A percentile compares a stretch with the other conserved stretches of the same genome.
Evolutionary conservation across 2,329 filamentous ascomycete species (phyloP).

Genomic region (Biscogniauxia marginata): DNA sequence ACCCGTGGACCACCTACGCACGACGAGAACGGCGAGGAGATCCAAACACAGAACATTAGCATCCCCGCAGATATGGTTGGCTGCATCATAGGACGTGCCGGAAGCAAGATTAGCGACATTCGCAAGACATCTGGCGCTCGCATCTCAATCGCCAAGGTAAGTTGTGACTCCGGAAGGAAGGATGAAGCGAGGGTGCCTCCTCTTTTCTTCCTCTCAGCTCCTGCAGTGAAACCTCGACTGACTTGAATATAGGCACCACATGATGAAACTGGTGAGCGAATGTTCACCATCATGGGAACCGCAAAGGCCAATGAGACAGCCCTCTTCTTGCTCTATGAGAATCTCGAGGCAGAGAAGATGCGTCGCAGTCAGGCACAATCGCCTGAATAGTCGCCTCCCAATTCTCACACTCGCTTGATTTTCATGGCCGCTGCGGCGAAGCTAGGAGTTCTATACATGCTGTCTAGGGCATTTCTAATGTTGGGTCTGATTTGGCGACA

Average conservation of each 20-base stretch:
- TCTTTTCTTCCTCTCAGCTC: neutral
- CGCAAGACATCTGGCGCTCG: conserved; percentile 93
- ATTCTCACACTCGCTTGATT: conserved; percentile 12
- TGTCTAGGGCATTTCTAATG: conserved; percentile 39
- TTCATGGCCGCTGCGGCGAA: conserved; percentile 23
- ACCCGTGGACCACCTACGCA: conserved; percentile 81
- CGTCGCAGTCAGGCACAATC: conserved; percentile 78
- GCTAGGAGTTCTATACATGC: conserved; percentile 34
- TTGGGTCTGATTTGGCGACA: conserved; percentile 49
- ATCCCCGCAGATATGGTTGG: conserved; percentile 99
- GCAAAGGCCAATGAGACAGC: conserved; percentile 93
- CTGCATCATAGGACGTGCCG: conserved; percentile 94
- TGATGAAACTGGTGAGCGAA: conserved; percentile 95
- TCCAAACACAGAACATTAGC: conserved; percentile 99
- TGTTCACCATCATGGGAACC: conserved; percentile 99
- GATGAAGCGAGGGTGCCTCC: neutral
- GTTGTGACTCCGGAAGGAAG: conserved; percentile 12
- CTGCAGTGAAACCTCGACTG: conserved; percentile 13
- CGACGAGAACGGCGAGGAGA: conserved; percentile 94
- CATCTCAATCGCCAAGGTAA: conserved; percentile 92
- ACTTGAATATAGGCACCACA: conserved; percentile 65
- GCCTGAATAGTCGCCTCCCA: conserved; percentile 43
- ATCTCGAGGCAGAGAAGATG: conserved; percentile 98
- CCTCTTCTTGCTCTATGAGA: conserved; percentile 95
- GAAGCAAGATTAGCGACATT: conserved; percentile 98